Evolutionary conservation across 331 rosid species (phyloP).

Genomic region (Phaseolus coccineus): DNA sequence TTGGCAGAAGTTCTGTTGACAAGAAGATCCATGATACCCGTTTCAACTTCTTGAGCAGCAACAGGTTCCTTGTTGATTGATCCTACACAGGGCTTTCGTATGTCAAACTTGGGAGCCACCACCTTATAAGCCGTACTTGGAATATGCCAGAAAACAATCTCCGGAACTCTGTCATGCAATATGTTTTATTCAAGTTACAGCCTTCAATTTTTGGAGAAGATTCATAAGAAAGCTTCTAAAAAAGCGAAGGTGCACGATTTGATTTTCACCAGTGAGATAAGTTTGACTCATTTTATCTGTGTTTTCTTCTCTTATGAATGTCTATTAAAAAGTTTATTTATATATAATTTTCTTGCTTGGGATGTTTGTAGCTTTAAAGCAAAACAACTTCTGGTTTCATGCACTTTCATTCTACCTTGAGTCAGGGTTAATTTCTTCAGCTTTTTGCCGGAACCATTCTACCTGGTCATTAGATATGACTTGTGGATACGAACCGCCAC

Average conservation of each 20-base stretch:
- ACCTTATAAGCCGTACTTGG: constrained; percentile 71
- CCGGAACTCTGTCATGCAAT: constrained; percentile 68
- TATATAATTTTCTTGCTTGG: background rate
- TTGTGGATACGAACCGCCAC: constrained; percentile 92
- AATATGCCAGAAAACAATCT: constrained; percentile 92
- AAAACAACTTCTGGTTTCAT: background rate
- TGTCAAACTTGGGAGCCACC: constrained; percentile 64
- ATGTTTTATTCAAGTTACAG: background rate
- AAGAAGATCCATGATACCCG: constrained; percentile 78
- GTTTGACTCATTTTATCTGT: too few species aligned
- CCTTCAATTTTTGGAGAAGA: background rate
- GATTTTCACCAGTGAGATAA: too few species aligned
- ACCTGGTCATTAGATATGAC: constrained; percentile 71
- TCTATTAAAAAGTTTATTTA: background rate
- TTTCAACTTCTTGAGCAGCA: constrained; percentile 79
- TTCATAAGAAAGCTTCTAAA: background rate
- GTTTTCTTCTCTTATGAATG: too few species aligned
- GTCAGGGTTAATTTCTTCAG: constrained; percentile 62
- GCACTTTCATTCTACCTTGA: constrained; percentile 60
- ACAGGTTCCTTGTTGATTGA: constrained; percentile 79
- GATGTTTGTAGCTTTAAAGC: background rate
- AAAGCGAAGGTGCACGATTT: background rate
- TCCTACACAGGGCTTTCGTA: constrained; percentile 80
- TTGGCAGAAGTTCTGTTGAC: constrained; percentile 74
- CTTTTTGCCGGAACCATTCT: constrained; percentile 68